Conservation (phyloP, 495 filamentous ascomycete species). For the Trichoderma asperelloides region DNA sequence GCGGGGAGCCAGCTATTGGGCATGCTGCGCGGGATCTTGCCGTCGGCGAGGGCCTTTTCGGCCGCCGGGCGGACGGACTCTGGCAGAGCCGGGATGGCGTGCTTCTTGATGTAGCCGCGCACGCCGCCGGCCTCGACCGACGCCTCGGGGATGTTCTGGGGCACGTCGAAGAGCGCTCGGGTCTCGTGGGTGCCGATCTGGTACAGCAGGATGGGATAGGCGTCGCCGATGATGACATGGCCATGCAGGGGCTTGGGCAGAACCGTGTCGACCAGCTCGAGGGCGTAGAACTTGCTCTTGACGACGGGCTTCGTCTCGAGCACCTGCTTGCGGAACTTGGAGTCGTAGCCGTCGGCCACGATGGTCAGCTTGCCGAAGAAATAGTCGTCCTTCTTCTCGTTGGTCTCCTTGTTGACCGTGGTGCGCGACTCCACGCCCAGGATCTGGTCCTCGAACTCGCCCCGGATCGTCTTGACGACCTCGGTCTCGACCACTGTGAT, state of each 20-base stretch:
- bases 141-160: constrained; percentile 66
- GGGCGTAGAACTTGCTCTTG: constrained; percentile 77
- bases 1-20: constrained; percentile 89
- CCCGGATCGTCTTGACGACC: constrained; percentile 52
- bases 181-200: constrained; percentile 97
- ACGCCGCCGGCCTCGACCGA: constrained; percentile 64
- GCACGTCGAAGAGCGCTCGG: constrained; percentile 83
- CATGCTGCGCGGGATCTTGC: constrained; percentile 66
- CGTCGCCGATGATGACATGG: constrained; percentile 77
- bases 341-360: constrained; percentile 86
- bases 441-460: constrained; percentile 49
- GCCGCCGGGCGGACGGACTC: constrained; percentile 65
- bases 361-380: constrained; percentile 86
- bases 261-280: constrained; percentile 81
- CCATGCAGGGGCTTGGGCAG: constrained; percentile 68
- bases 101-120: constrained; percentile 66
- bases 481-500: constrained; percentile 68
- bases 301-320: constrained; percentile 59
- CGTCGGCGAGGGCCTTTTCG: constrained; percentile 63
- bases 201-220: constrained; percentile 81
- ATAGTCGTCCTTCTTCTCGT: constrained; percentile 51
- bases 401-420: constrained; percentile 43
- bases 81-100: constrained; percentile 71
- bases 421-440: constrained; percentile 68
- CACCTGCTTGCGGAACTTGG: constrained; percentile 80